These are phyloP conservation scores for Floccularia luteovirens DNA, from an alignment of 768 basidiomycete genomes.

Conservation along the genomic window DNA sequence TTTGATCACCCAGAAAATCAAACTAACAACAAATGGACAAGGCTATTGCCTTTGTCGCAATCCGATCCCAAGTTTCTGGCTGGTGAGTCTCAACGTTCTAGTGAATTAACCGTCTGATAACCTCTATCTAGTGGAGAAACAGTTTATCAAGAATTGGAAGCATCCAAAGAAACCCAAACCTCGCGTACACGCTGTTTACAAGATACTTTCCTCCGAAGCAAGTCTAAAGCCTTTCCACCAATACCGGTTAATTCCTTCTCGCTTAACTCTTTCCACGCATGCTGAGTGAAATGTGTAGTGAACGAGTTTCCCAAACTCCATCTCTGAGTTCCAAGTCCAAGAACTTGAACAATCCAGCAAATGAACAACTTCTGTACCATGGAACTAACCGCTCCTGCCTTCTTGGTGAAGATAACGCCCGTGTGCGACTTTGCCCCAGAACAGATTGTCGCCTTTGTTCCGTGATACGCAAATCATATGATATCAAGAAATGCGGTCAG, in stretches of 20 bases:
- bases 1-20: constrained; percentile 36
- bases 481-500: constrained; percentile 51
- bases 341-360: constrained; percentile 20
- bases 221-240: constrained; percentile 34
- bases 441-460: constrained; percentile 47
- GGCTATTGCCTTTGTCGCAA: constrained; percentile 31
- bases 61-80: constrained; percentile 26
- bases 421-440: constrained; percentile 39
- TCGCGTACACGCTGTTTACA: constrained; percentile 40
- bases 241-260: constrained; percentile 29
- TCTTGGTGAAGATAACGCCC: constrained; percentile 42
- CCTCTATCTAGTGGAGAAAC: constrained; percentile 31
- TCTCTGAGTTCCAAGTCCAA: constrained; percentile 8
- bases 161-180: constrained; percentile 47
- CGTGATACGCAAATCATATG: constrained; percentile 52
- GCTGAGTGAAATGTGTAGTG: constrained; percentile 13
- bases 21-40: constrained; percentile 27
- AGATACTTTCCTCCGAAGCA: constrained; percentile 37
- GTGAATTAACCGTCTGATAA: neutral
- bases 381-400: constrained; percentile 56
- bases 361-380: constrained; percentile 59
- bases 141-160: constrained; percentile 47
- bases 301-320: constrained; percentile 18
- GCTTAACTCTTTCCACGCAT: neutral
- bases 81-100: constrained; percentile 22